phyloP scores from a whole-genome alignment of 108 stramenopile genomes.

The Nitzschia inconspicua region DNA sequence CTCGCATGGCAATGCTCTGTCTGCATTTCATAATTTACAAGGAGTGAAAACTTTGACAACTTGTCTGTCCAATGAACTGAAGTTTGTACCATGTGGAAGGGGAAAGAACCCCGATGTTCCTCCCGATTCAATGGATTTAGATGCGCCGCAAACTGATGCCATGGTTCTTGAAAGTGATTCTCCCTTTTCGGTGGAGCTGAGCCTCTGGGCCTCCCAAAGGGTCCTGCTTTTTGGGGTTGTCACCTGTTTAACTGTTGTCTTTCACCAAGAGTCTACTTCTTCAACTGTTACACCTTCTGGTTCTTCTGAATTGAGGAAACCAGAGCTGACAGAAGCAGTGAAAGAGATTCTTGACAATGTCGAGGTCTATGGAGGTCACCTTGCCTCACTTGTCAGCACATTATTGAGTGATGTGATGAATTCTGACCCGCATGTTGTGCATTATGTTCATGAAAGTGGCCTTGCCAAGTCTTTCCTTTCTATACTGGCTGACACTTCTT shows the following conservation, averaged over 20 bases:
- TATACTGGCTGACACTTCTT: conserved; percentile 37
- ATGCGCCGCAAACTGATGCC: not conserved
- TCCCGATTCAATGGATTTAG: conserved; percentile 7
- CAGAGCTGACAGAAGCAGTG: conserved; percentile 53
- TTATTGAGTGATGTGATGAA: conserved; percentile 88
- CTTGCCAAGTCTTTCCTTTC: conserved; percentile 71
- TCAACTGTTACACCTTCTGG: conserved; percentile 44
- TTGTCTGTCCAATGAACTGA: conserved; percentile 56
- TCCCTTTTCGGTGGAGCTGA: not conserved
- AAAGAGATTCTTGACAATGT: conserved; percentile 65
- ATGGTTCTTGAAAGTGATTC: conserved; percentile 22
- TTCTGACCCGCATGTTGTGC: conserved; percentile 79
- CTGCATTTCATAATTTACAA: conserved; percentile 85
- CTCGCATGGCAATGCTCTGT: conserved; percentile 75
- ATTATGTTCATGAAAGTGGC: conserved; percentile 75
- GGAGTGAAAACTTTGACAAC: conserved; percentile 76
- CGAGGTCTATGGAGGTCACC: conserved; percentile 65
- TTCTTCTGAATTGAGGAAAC: conserved; percentile 56
- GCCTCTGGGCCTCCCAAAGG: conserved; percentile 44
- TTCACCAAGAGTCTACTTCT: conserved; percentile 69
- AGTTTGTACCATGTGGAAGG: no score
- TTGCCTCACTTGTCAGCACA: conserved; percentile 65
- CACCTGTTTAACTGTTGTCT: conserved; percentile 79
- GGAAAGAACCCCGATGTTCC: conserved; percentile 13
- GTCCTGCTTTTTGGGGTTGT: conserved; percentile 78